These are phyloP conservation scores for Pseudocercospora crystallina DNA, from an alignment of 2,329 filamentous ascomycete species.

Conservation along the genomic window DNA sequence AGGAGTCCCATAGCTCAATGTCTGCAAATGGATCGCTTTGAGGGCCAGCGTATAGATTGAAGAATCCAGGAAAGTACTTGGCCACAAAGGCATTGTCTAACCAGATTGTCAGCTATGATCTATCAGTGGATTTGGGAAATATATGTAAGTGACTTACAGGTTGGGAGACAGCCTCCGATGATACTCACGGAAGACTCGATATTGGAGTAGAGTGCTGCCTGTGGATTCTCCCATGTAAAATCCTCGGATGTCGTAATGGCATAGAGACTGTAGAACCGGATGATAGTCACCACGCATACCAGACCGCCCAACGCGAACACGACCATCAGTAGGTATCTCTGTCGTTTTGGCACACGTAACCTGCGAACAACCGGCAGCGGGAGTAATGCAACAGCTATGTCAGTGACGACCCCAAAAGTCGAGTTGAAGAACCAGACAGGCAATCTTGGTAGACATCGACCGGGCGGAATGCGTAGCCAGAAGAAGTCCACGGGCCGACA, in stretches of 20 bases:
- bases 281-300: neutral
- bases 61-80: conserved; percentile 1
- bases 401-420: conserved; percentile 24
- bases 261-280: neutral
- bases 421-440: conserved; percentile 6
- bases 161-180: conserved; percentile 1
- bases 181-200: conserved; percentile 1
- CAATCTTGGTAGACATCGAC: neutral
- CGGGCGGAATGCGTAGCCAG: neutral
- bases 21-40: neutral
- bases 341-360: conserved; percentile 26
- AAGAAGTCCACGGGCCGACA: conserved; percentile 1
- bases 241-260: neutral
- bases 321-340: conserved; percentile 29
- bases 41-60: neutral
- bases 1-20: neutral
- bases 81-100: conserved; percentile 1
- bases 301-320: neutral
- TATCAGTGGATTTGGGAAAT: neutral
- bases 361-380: conserved; percentile 32
- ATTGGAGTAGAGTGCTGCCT: neutral
- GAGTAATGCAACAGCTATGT: conserved; percentile 30
- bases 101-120: neutral
- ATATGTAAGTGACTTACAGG: neutral
- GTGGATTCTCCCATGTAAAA: neutral